Base-by-base conservation (phyloP, 257 asterid genomes). In the Paulownia fortunei region DNA sequence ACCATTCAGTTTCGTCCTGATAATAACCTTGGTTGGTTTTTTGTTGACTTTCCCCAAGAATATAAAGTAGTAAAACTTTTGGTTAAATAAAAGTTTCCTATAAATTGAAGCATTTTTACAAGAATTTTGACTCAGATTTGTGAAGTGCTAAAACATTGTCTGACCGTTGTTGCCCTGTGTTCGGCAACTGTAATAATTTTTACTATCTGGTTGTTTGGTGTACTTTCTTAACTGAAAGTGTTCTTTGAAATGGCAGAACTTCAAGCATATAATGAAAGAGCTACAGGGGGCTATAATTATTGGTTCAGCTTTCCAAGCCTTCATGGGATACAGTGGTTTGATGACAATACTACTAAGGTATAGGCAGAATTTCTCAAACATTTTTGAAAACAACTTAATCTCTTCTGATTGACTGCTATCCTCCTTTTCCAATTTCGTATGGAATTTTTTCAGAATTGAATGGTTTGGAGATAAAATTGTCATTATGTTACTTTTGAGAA, bases 211-310 rank as follows among this genome's bases (percentile, higher is more conserved):
- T n/a, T 13, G 9, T 59, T 58, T 65, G 51, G 15, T 66, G 44
- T 21, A 13, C 54, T 60, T 64, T 63, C 42, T 68, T 39, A 59
- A 70, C 42, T 32, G 47, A 54, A 78, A 41, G 41, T 47, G 78
- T 71, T 51, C 64, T 42, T n/a, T n/a, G n/a, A 23, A 76, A 72
- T 84, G 81, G 79, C 96, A 96, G 99, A 96, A 89, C 79, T 96
- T 93, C 87, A 90, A 85, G 92, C 97, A 96, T 85, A 91, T 92
- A 76, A 96, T 96, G 99, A 93, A 91, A 82, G 96, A 90, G 88
- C 89, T 96, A 76, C 97, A 96, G 78, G 99, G 99, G 74, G 98
- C 99, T 77, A 85, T 96, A 65, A 96, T 93, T 54, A 87, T 93
- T 81, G 96, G 97, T 84, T 93, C 98, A 44, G 91, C 98, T 80